phyloP scores from a whole-genome alignment of 169 alveolate species.

The Ichthyophthirius multifiliis region DNA sequence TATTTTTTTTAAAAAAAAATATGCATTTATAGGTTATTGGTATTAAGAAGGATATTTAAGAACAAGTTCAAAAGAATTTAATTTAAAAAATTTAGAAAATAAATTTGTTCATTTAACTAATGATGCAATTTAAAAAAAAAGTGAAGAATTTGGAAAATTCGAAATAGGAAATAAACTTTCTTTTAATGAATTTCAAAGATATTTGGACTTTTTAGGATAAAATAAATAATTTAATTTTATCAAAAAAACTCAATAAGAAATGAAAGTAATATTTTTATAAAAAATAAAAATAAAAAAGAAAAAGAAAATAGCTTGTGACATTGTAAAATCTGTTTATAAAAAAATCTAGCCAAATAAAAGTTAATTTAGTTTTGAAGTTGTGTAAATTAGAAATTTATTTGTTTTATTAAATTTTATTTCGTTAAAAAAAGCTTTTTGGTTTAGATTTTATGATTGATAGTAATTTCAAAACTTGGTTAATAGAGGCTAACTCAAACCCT shows the following conservation, averaged over 20 bases:
- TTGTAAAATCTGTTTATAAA: constrained; percentile 43
- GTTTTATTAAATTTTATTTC: too few species aligned
- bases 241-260: constrained; percentile 63
- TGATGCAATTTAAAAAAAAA: constrained; percentile 78
- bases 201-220: constrained; percentile 52
- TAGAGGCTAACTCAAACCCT: constrained; percentile 85
- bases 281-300: constrained; percentile 16
- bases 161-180: constrained; percentile 82
- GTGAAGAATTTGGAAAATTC: constrained; percentile 76
- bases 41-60: constrained; percentile 76
- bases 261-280: constrained; percentile 41
- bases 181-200: constrained; percentile 68
- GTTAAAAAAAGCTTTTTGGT: constrained; percentile 55
- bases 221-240: constrained; percentile 63
- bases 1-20: constrained; percentile 22
- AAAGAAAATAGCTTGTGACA: constrained; percentile 42
- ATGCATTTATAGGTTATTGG: constrained; percentile 52
- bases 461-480: constrained; percentile 73
- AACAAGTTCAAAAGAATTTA: constrained; percentile 71
- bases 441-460: constrained; percentile 84
- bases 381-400: background rate
- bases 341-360: constrained; percentile 65
- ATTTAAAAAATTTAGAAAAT: constrained; percentile 53
- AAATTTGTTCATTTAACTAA: constrained; percentile 77
- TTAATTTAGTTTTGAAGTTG: constrained; percentile 61